phyloP scores from a whole-genome alignment of 192 early-diverging fungal species.

The Backusella mclennaniae region DNA sequence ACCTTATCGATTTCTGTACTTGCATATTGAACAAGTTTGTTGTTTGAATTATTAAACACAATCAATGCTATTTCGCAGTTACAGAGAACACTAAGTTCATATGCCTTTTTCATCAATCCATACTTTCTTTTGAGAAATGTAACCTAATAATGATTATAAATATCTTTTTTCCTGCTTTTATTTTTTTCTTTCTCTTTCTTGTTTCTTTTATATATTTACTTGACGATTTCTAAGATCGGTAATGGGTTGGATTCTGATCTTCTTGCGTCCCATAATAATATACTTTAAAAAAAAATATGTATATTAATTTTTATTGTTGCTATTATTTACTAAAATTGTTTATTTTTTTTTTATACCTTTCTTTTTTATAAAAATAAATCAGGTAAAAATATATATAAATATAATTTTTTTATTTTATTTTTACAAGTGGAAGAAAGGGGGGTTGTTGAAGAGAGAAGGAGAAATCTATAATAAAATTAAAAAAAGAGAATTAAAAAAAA shows the following conservation, averaged over 20 bases:
- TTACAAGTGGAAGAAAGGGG: neutral
- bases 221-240: constrained; percentile 6
- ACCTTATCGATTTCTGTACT: constrained; percentile 91
- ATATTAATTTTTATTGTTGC: neutral
- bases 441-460: neutral
- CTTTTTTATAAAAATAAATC: neutral
- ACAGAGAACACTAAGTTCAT: constrained; percentile 92
- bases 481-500: neutral
- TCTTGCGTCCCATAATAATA: neutral
- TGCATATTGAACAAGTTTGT: constrained; percentile 92
- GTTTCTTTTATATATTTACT: neutral
- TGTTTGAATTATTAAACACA: constrained; percentile 83
- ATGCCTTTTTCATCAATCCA: constrained; percentile 95
- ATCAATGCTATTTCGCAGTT: constrained; percentile 93
- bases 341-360: neutral
- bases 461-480: neutral
- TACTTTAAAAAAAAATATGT: neutral
- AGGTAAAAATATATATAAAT: neutral
- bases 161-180: neutral
- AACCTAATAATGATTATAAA: constrained; percentile 46
- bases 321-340: neutral
- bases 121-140: constrained; percentile 93
- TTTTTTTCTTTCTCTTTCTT: neutral
- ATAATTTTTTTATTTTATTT: neutral
- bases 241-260: constrained; percentile 5